Conservation (phyloP, 208 protist species). For the Perkinsela sp. region DNA sequence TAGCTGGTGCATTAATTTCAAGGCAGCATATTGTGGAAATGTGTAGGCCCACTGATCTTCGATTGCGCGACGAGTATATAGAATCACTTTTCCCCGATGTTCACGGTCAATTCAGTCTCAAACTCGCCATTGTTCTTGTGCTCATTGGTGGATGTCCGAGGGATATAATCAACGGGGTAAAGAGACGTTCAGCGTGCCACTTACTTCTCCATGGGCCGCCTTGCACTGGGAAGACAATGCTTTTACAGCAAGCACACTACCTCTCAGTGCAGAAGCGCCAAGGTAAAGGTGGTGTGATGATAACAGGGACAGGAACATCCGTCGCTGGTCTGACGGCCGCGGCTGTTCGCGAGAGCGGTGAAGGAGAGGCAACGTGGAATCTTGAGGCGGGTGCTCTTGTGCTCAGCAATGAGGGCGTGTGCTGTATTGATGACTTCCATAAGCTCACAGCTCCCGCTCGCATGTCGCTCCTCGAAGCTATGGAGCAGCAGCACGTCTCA, state of each 20-base stretch:
- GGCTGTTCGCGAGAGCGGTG: slow-evolving; percentile 7
- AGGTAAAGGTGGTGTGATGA: slow-evolving; percentile 7
- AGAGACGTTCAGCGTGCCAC: slow-evolving; percentile 31
- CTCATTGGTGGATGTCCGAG: slow-evolving; percentile 27
- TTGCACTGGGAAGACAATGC: slow-evolving; percentile 43
- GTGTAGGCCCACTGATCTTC: not conserved
- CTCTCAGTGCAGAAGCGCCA: slow-evolving; percentile 2
- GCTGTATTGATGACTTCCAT: slow-evolving; percentile 89
- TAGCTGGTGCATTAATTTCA: not conserved
- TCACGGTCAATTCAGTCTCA: slow-evolving; percentile 26
- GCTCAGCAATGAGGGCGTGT: slow-evolving; percentile 82
- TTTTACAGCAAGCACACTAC: slow-evolving; percentile 12
- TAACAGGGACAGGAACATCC: slow-evolving; percentile 14
- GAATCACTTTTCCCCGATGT: slow-evolving; percentile 19
- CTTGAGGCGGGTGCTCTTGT: slow-evolving; percentile 82
- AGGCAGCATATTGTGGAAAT: not conserved
- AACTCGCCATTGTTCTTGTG: slow-evolving; percentile 21
- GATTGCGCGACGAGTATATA: slow-evolving; percentile 2
- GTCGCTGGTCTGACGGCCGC: slow-evolving; percentile 11
- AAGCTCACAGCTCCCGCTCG: slow-evolving; percentile 74
- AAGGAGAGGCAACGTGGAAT: slow-evolving; percentile 27
- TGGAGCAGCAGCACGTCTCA: slow-evolving; percentile 92
- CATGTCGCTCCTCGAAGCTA: slow-evolving; percentile 84
- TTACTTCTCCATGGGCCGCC: slow-evolving; percentile 52
- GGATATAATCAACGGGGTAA: slow-evolving; percentile 6